Base-by-base conservation (phyloP, 1,139 yeast genomes). In the Eremothecium coryli region DNA sequence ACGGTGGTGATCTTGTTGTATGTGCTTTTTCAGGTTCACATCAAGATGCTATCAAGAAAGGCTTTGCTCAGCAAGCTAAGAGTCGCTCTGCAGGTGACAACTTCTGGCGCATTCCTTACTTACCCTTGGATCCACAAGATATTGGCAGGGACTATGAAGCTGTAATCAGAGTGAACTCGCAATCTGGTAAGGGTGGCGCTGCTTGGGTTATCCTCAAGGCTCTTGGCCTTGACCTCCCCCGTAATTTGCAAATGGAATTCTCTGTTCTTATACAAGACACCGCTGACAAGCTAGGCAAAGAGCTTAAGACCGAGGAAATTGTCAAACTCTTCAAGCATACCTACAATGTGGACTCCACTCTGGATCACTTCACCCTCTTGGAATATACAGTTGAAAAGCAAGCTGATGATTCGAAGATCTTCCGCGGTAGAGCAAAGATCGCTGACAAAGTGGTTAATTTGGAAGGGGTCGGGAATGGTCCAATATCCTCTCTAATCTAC, bases 101-200 rank as follows among this genome's bases (percentile, higher is more conserved):
- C 28, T 32, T 36, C 15, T 88, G 97, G 98, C 73, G 75, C 53
- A 73, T 90, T 45, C 98, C 98, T 31, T 90, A 90, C 65, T 71
- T 90, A 54, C 97, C 98, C 40, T 71, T 90, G 61, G 98, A 90
- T 62, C 98, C 98, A 49, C 73, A 79, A 58, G 97, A 90, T 60
- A 81, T 90, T 50, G 97, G 97, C 40, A 78, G 97, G 64, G 88
- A 84, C 38, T 90, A 90, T 63, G 97, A 90, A 65, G 97, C 97
- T 29, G 93, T 90, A 45, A 90, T 90, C 55, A 76, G 98, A 61
- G 97, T 90, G 62, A 90, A 90, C 67, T 86, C 96, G 8, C 97
- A 90, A 67, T 81, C 94, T 18, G 98, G 98, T 55, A 90, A 90
- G 65, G 97, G 97, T 56, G 97, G 97, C 57, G 94, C 97, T 18